phyloP scores from a whole-genome alignment of 176 grass and related monocot genomes.

The Cenchrus purpureus region DNA sequence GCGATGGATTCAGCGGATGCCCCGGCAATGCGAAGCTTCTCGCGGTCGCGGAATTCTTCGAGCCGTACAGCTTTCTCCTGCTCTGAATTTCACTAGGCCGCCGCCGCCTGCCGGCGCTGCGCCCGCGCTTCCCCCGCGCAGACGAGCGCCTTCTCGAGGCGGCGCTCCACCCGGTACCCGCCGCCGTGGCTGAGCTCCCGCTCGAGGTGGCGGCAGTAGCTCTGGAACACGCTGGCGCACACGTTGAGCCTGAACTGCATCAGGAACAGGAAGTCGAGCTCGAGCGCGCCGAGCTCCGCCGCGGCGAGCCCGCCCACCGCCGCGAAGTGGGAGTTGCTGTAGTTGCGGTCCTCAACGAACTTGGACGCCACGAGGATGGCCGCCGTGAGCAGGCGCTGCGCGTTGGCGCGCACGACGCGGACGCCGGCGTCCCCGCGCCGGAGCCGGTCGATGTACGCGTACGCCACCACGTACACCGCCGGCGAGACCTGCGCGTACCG shows the following conservation, averaged over 20 bases:
- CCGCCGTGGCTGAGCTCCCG: constrained; percentile 77
- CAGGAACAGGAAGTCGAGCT: constrained; percentile 86
- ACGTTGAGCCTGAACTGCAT: constrained; percentile 88
- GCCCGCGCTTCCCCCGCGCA: constrained; percentile 41
- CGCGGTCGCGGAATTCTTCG: no score
- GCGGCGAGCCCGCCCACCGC: constrained; percentile 67
- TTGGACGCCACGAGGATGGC: constrained; percentile 89
- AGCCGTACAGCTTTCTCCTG: not conserved
- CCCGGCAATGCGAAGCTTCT: not conserved
- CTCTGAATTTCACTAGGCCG: not conserved
- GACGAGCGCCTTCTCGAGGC: constrained; percentile 52
- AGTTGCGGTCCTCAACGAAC: constrained; percentile 92
- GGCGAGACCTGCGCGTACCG: constrained; percentile 70
- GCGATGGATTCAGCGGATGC: not conserved
- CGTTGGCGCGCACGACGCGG: constrained; percentile 60
- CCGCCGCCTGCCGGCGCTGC: constrained; percentile 28
- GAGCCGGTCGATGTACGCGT: constrained; percentile 90
- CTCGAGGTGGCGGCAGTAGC: constrained; percentile 82
- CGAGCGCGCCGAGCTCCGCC: constrained; percentile 66
- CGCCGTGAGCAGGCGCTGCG: constrained; percentile 74
- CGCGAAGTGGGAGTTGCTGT: constrained; percentile 83
- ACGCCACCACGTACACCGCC: constrained; percentile 86
- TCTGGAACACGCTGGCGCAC: constrained; percentile 70
- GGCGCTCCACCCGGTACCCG: constrained; percentile 66
- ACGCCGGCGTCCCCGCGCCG: constrained; percentile 54